A percentile compares a stretch with the other conserved stretches of the same genome.
Conservation (phyloP, 2,329 filamentous ascomycete genomes). For the Coniochaeta sp. region DNA sequence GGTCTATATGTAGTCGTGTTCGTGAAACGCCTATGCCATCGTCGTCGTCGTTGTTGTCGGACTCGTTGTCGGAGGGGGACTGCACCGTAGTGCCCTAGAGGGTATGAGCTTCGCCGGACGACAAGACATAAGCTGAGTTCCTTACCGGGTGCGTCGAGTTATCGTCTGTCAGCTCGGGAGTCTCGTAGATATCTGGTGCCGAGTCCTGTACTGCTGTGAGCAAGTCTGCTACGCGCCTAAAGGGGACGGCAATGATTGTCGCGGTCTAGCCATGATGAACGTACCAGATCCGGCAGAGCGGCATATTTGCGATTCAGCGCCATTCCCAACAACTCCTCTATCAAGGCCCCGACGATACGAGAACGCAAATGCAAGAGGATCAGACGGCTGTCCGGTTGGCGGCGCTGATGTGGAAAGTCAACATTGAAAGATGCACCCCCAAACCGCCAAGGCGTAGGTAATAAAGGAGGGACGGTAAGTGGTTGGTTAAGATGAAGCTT, state of each 20-base stretch:
- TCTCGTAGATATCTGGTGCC: slow-evolving; percentile 94
- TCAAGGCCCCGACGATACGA: neutral
- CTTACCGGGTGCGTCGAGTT: slow-evolving; percentile 75
- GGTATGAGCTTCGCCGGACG: slow-evolving; percentile 15
- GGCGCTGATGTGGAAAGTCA: neutral
- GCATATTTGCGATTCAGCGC: slow-evolving; percentile 76
- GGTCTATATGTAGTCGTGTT: slow-evolving; percentile 66
- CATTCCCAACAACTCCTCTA: slow-evolving; percentile 37
- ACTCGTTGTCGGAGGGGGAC: slow-evolving; percentile 55
- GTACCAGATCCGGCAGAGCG: slow-evolving; percentile 70
- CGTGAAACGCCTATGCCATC: slow-evolving; percentile 65
- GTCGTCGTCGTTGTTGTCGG: slow-evolving; percentile 52
- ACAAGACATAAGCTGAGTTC: neutral
- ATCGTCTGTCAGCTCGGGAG: slow-evolving; percentile 85
- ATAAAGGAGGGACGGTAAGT: too few relatives aligned
- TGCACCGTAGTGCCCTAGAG: slow-evolving; percentile 46
- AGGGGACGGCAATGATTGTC: neutral
- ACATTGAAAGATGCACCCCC: neutral
- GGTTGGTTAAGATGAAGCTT: too few relatives aligned
- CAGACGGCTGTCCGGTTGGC: neutral
- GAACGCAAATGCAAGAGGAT: neutral
- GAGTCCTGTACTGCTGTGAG: slow-evolving; percentile 55
- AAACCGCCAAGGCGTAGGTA: neutral
- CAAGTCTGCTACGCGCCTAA: neutral
- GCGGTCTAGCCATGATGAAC: slow-evolving; percentile 14